These are phyloP conservation scores for Starmerella apis DNA, from an alignment of 805 yeast species.

Conservation along the genomic window DNA sequence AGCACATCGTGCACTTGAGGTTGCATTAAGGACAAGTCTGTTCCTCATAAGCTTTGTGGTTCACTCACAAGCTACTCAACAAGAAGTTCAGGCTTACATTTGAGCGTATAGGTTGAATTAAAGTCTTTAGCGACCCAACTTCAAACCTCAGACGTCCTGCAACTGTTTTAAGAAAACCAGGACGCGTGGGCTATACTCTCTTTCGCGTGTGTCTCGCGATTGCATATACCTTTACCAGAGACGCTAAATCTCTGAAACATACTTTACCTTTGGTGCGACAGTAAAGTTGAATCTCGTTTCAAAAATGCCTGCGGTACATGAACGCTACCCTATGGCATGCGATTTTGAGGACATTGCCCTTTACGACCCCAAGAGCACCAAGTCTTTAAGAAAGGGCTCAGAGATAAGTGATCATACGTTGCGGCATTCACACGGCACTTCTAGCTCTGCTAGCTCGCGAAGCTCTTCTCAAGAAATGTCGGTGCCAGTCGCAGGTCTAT, in stretches of 20 bases:
- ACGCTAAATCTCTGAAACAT: neutral
- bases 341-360: conserved; percentile 24
- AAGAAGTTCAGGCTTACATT: too few species aligned
- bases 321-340: conserved; percentile 6
- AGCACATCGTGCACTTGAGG: neutral
- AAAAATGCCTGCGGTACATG: conserved; percentile 13
- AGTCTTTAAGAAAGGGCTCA: neutral
- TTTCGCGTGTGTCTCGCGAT: neutral
- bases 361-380: conserved; percentile 10
- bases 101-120: too few species aligned
- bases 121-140: neutral
- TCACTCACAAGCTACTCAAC: neutral
- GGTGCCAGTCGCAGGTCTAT: neutral
- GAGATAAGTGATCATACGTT: neutral
- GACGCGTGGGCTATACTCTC: neutral
- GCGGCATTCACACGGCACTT: neutral
- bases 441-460: neutral
- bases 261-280: neutral
- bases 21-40: neutral
- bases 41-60: neutral
- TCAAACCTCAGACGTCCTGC: neutral
- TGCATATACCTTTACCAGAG: neutral
- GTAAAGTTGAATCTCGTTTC: neutral
- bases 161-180: neutral
- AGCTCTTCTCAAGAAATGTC: neutral